Evolutionary conservation across 768 basidiomycete genomes (phyloP).

Genomic region (Mycena galericulata): DNA sequence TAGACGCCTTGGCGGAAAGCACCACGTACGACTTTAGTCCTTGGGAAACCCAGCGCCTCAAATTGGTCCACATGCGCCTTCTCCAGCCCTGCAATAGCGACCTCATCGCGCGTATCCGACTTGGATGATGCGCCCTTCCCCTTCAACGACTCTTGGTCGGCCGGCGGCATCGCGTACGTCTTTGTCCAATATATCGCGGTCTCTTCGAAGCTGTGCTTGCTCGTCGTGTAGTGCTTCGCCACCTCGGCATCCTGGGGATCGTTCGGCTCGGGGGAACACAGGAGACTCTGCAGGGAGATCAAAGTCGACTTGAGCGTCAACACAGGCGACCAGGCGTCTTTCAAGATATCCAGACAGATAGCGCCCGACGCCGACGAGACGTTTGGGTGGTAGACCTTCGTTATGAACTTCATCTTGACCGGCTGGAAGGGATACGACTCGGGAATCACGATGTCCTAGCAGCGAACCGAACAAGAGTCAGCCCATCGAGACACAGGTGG

Average conservation of each 20-base stretch:
- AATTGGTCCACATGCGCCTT: constrained; percentile 88
- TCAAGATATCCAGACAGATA: constrained; percentile 91
- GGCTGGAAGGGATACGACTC: constrained; percentile 94
- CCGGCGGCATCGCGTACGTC: constrained; percentile 80
- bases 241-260: constrained; percentile 99
- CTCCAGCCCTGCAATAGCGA: constrained; percentile 87
- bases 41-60: constrained; percentile 83
- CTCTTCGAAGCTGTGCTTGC: constrained; percentile 87
- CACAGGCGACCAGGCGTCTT: constrained; percentile 95
- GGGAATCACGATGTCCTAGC: constrained; percentile 88
- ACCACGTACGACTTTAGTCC: constrained; percentile 78
- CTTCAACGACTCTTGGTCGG: constrained; percentile 61
- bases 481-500: neutral
- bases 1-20: constrained; percentile 7
- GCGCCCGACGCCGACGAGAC: constrained; percentile 94
- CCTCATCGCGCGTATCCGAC: constrained; percentile 65
- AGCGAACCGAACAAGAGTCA: neutral
- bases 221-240: constrained; percentile 95
- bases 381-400: constrained; percentile 97
- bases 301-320: constrained; percentile 96
- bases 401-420: constrained; percentile 98
- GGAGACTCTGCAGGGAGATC: constrained; percentile 92
- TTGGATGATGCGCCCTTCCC: constrained; percentile 60
- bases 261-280: constrained; percentile 94
- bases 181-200: constrained; percentile 96